Conservation (phyloP, 305 asterid genomes). For the Nicotiana rustica region DNA sequence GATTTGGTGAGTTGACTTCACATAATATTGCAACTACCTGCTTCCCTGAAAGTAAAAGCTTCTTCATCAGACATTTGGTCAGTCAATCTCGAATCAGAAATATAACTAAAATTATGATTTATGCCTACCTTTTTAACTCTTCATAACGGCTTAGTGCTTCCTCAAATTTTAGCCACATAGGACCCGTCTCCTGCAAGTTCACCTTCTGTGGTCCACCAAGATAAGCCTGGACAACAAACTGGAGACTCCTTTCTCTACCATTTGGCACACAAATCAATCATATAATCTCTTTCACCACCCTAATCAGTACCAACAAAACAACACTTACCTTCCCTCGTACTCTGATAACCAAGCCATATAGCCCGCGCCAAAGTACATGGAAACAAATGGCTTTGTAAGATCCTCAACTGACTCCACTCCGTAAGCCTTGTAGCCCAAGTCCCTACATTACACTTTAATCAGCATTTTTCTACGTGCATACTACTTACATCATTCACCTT, state of each 20-base stretch:
- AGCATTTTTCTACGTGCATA: conserved; percentile 35
- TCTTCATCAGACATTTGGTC: background rate
- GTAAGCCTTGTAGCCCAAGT: conserved; percentile 70
- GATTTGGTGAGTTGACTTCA: conserved; percentile 44
- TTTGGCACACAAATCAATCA: conserved; percentile 14
- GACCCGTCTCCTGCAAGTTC: conserved; percentile 71
- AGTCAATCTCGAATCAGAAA: background rate
- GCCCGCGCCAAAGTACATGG: conserved; percentile 96
- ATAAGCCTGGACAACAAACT: conserved; percentile 86
- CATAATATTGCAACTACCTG: conserved; percentile 66
- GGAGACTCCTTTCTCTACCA: conserved; percentile 71
- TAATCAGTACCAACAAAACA: background rate
- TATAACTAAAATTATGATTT: background rate
- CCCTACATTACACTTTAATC: conserved; percentile 54
- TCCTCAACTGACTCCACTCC: conserved; percentile 77
- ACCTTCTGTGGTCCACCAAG: conserved; percentile 86
- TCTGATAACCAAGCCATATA: conserved; percentile 85
- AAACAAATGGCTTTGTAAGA: conserved; percentile 83
- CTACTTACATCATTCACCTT: background rate
- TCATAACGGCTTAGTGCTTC: conserved; percentile 68
- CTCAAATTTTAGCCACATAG: conserved; percentile 68
- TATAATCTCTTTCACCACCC: background rate
- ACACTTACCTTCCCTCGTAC: conserved; percentile 80
- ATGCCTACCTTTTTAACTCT: conserved; percentile 54
- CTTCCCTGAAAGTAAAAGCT: conserved; percentile 51